phyloP scores from a whole-genome alignment of 2,329 filamentous ascomycete species.

The Penicillium concentricum region DNA sequence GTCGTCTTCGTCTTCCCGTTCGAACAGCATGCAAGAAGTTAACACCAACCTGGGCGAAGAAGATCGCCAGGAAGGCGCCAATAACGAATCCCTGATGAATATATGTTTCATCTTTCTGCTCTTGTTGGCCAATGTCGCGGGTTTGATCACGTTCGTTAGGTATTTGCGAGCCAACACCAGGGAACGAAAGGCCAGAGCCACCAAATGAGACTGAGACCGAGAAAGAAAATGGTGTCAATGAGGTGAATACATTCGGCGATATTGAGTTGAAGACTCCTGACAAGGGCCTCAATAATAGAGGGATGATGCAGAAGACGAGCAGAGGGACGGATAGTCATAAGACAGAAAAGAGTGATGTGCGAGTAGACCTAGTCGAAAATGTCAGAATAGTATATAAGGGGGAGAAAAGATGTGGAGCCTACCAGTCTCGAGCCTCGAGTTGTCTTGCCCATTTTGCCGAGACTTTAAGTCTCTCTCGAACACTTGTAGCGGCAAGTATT shows the following conservation, averaged over 20 bases:
- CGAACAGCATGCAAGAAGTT: constrained; percentile 31
- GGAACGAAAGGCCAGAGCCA: constrained; percentile 10
- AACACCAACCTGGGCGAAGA: constrained; percentile 30
- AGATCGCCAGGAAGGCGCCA: constrained; percentile 32
- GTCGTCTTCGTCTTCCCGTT: constrained; percentile 22
- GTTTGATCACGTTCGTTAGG: constrained; percentile 1
- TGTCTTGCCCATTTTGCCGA: constrained; percentile 75
- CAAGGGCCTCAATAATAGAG: constrained; percentile 27
- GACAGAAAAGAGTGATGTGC: constrained; percentile 37
- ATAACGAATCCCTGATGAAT: constrained; percentile 35
- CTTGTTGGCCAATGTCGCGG: background rate
- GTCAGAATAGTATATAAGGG: constrained; percentile 11
- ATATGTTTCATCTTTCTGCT: constrained; percentile 21
- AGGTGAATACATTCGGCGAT: constrained; percentile 30
- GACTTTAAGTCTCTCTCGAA: constrained; percentile 78
- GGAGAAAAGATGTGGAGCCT: constrained; percentile 39
- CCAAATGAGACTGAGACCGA: constrained; percentile 38
- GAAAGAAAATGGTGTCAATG: constrained; percentile 37
- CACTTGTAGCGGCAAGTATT: constrained; percentile 70
- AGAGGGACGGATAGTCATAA: constrained; percentile 47
- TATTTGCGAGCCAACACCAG: constrained; percentile 2
- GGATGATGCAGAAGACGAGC: constrained; percentile 33
- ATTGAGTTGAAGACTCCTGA: constrained; percentile 21
- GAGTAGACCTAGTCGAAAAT: constrained; percentile 26
- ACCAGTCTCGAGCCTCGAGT: constrained; percentile 71